Base-by-base conservation (phyloP, 805 yeast species). In the Yueomyces sinensis region DNA sequence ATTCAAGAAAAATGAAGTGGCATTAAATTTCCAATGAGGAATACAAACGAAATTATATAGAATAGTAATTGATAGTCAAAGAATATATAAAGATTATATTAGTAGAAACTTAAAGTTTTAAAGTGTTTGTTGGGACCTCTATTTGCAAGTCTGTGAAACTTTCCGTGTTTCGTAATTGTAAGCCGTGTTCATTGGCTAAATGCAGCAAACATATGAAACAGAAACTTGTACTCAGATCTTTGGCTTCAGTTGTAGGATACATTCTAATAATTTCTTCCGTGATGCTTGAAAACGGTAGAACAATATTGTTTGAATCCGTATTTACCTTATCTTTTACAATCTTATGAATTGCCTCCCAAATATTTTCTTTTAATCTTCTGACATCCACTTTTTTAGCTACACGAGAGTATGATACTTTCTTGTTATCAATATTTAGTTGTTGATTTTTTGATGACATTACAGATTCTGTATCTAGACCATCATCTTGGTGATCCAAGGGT, bases 131-230 rank as follows among this genome's bases (percentile, higher is more conserved):
- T n/a, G n/a, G n/a, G 24, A 20, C 24, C 11, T 20, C 7, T 7
- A 20, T 20, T 20, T 20, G 11, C 20, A 57, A 37, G 32, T 57
- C 58, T 15, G 45, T 48, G 29, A 42, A 59, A 17, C 55, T 51
- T 5, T 61, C 69, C 9, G 61, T 68, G 39, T 71, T 69, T 14
- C 63, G 60, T 6, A 84, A 66, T 5, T 61, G 50, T 22, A 84
- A 61, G 1, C 87, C 89, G 47, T 81, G 76, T 52, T 84, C 95
- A 50, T 86, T 84, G 13, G 94, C 94, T 43, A 84, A 61, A 58
- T 84, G 95, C 25, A 84, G 58, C 47, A 83, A 58, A 45, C 94
- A 81, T 38, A 84, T 82, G 46, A 84, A 84, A 48, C 82, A 81
- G 54, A 81, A 81, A 56, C 93, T 78, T 1, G 94, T 83, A 1